Conservation (phyloP, 805 yeast species). For the Pichia membranifaciens region DNA sequence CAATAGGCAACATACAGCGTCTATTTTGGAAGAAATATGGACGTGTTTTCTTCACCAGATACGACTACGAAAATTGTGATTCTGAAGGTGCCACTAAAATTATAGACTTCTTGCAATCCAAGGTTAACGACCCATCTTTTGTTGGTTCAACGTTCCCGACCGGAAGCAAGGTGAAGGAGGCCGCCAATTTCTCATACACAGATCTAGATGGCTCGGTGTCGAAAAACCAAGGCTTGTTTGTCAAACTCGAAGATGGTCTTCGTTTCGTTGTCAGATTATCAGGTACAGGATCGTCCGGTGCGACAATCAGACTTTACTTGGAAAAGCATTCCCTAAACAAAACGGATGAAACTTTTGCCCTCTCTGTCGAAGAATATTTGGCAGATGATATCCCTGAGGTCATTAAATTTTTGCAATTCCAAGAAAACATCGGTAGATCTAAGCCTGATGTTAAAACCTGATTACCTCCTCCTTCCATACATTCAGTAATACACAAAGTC, state of each 20-base stretch:
- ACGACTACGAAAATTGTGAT: conserved; percentile 83
- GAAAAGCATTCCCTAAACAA: conserved; percentile 72
- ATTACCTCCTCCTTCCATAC: too few species aligned
- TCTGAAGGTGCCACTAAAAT: conserved; percentile 69
- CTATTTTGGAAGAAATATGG: conserved; percentile 91
- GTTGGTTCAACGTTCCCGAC: conserved; percentile 43
- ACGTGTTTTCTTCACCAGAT: conserved; percentile 94
- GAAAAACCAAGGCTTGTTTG: conserved; percentile 78
- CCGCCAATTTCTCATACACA: conserved; percentile 86
- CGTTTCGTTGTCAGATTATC: conserved; percentile 87
- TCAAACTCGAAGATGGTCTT: conserved; percentile 74
- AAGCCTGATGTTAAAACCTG: conserved; percentile 87
- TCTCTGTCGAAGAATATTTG: conserved; percentile 64
- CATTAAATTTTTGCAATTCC: conserved; percentile 61
- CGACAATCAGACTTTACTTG: conserved; percentile 87
- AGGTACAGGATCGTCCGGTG: conserved; percentile 97
- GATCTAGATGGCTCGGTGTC: conserved; percentile 93
- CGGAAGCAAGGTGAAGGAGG: conserved; percentile 56
- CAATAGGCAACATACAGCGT: conserved; percentile 74
- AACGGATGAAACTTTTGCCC: conserved; percentile 36
- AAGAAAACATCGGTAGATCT: conserved; percentile 70
- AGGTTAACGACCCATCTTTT: conserved; percentile 34
- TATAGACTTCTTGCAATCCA: conserved; percentile 44
- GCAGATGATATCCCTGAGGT: conserved; percentile 56
- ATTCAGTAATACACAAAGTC: too few species aligned